phyloP scores from a whole-genome alignment of 2,329 filamentous ascomycete species.

The Ilyonectria robusta region DNA sequence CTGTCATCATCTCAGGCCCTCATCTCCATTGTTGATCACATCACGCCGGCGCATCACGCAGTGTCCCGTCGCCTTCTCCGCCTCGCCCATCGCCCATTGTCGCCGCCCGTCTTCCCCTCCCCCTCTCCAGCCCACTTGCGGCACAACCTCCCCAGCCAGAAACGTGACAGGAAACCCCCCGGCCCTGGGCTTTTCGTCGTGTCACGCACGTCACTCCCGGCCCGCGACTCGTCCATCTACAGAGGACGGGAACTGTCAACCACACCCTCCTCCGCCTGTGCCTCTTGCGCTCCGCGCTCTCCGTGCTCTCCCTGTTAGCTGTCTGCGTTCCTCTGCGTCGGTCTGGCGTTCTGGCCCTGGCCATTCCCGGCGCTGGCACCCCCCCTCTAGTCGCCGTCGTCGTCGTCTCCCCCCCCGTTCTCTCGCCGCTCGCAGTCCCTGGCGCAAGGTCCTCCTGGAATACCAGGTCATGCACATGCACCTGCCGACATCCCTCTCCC shows the following conservation, averaged over 20 bases:
- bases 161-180: slow-evolving; percentile 27
- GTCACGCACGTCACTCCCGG: slow-evolving; percentile 34
- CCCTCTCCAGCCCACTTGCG: slow-evolving; percentile 24
- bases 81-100: slow-evolving; percentile 10
- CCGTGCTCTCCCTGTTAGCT: background rate
- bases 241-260: slow-evolving; percentile 13
- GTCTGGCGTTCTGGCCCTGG: slow-evolving; percentile 6
- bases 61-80: background rate
- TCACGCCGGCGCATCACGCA: slow-evolving; percentile 18
- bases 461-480: slow-evolving; percentile 43
- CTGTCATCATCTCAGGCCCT: slow-evolving; percentile 21
- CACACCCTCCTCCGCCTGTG: background rate
- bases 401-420: slow-evolving; percentile 16
- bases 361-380: slow-evolving; percentile 2
- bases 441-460: slow-evolving; percentile 16
- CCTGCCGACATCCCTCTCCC: slow-evolving; percentile 38
- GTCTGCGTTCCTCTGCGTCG: slow-evolving; percentile 3
- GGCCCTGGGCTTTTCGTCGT: slow-evolving; percentile 20
- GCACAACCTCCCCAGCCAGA: slow-evolving; percentile 25
- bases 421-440: slow-evolving; percentile 5
- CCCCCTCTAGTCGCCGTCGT: slow-evolving; percentile 10
- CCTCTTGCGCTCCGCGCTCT: background rate
- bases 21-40: slow-evolving; percentile 25
- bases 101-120: slow-evolving; percentile 13
- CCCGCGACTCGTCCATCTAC: slow-evolving; percentile 26